Base-by-base conservation (phyloP, 176 grass and related monocot species). In the Chloris gayana region DNA sequence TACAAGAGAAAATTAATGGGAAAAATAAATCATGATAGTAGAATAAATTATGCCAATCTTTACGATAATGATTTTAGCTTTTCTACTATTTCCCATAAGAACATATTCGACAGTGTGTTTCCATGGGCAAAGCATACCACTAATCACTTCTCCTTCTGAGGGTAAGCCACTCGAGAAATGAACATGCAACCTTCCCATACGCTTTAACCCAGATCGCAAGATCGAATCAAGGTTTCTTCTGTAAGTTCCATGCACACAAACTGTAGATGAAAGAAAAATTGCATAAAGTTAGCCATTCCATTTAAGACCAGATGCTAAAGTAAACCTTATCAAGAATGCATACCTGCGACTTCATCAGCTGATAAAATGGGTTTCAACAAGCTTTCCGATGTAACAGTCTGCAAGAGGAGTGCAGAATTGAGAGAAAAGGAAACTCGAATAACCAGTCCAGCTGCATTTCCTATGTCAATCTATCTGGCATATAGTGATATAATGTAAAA, bases 101-200 rank as follows among this genome's bases (percentile, higher is more conserved):
- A 75, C 32, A 66, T 56, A 39, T 38, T 69, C 5, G 63, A 18
- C 59, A 63, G 22, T 63, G 31, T 41, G 44, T 18, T 6, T 46
- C 67, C 31, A 45, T 25, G 22, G 11, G 57, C 4, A 89, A 72
- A 77, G 1, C 89, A 56, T 91, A 97, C 91, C 92, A 17, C 92
- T 98, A 15, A 91, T 87, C 31, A 94, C 92, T 91, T 74, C 83
- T 0, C 89, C 89, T 21, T 89, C 89, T 7, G 85, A 87, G 8
- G 95, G 92, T 60, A 98, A 92, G 11, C 87, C 92, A 68, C 85
- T 86, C 87, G 95, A 92, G 85, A 98, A 98, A 70, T 98, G 92
- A 26, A 91, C 89, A 68, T 98, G 95, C 72, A 98, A 62, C 74
- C 95, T 94, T 13, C 60, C 65, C 85, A 94, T 94, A 21, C 89